Base-by-base conservation (phyloP, 2,329 filamentous ascomycete genomes). In the Colletotrichum gigasporum region DNA sequence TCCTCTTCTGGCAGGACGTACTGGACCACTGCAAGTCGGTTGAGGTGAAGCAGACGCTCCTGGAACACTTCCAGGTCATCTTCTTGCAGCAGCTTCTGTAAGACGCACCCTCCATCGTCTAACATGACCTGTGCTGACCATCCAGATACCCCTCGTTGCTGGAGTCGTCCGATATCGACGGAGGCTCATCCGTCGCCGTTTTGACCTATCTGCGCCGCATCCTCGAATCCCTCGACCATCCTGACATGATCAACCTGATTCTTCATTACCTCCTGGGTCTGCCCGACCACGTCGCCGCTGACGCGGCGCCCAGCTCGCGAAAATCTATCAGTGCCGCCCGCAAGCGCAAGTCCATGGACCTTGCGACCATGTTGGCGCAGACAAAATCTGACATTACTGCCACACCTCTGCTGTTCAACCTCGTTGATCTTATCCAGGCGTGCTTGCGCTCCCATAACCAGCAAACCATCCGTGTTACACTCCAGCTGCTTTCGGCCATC, bases 1-100 rank as follows among this genome's bases (percentile, higher is more conserved):
- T 99, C 50, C 83, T 96, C 5, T 99, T 99, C 74, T 99, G 96
- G 96, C 96, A 99, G 79, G 96, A 99, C 76, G 94, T 97, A 32
- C 82, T 99, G 65, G 96, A 98, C 75, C 95, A 98, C 77, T 99
- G 96, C 80, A 89, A 90, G 71, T 98, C 95, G 3, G 84, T 90
- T 1, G 95, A 98, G 74, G 93, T 99, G 70, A 96, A 95, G 75
- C 93, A 93, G 69, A 97, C 94, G 1, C 82, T 99, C 52, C 84
- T 99, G 30, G 96, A 99, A 75, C 96, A 99, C 78, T 99, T 99
- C 73, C 94, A 97, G 75, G 91, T 98, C 70, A 88, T 99, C 32
- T 99, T 99, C 75, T 82, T 99, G 54, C 93, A 97, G 76, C 96
- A 99, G 76, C 82, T 99, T 71, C 80, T 99, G 88, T 98, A 79